phyloP scores from a whole-genome alignment of 441 rosid species.

The Croton setiger region DNA sequence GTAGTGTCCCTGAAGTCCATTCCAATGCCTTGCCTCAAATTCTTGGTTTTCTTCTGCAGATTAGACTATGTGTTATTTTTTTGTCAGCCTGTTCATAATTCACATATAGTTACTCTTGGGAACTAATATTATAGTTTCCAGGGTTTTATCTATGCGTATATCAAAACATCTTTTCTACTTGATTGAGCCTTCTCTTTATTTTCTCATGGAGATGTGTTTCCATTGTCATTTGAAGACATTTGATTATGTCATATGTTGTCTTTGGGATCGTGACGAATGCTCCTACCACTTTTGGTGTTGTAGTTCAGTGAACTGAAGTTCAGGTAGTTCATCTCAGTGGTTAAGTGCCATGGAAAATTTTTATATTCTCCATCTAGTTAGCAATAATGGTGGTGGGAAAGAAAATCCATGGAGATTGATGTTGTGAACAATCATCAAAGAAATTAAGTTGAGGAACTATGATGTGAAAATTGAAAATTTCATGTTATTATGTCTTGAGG shows the following conservation, averaged over 20 bases:
- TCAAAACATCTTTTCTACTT: constrained; percentile 36
- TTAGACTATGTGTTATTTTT: background rate
- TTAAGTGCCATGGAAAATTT: background rate
- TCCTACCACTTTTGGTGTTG: background rate
- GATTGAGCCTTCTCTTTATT: constrained; percentile 38
- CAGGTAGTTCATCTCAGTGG: background rate
- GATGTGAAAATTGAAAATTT: background rate
- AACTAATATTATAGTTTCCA: constrained; percentile 27
- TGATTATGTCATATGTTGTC: background rate
- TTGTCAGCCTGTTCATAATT: background rate
- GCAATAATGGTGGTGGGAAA: background rate
- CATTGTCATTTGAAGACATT: constrained; percentile 47
- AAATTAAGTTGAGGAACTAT: background rate
- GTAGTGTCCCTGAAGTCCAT: background rate
- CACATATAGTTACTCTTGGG: constrained; percentile 63
- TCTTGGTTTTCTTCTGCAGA: background rate
- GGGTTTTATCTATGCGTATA: constrained; percentile 69
- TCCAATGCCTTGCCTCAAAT: background rate
- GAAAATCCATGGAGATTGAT: background rate
- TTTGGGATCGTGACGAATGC: background rate
- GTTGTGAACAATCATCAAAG: background rate
- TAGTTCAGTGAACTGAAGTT: too few species aligned
- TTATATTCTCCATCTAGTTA: background rate
- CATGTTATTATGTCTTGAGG: background rate
- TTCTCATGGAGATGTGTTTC: constrained; percentile 35